Evolutionary conservation across 1,139 yeast genomes (phyloP).

Genomic region (Protomyces inundatus): DNA sequence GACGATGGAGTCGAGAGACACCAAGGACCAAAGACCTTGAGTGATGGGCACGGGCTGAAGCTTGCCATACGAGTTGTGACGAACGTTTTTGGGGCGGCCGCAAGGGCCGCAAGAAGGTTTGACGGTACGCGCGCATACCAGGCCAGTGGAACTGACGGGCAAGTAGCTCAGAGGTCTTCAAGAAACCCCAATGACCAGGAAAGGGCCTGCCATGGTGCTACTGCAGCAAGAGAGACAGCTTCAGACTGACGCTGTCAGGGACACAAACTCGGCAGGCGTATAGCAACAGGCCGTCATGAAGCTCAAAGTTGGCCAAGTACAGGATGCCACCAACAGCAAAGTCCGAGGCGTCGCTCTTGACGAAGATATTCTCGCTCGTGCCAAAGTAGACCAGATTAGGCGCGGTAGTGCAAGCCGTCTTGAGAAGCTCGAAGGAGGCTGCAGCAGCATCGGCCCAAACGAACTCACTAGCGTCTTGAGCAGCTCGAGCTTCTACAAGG

Average conservation of each 20-base stretch:
- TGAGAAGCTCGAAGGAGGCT: no score
- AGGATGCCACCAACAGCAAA: no score
- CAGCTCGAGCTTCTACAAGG: no score
- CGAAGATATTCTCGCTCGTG: no score
- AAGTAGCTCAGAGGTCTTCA: neutral
- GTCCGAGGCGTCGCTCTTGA: no score
- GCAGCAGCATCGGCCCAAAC: no score
- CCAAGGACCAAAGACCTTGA: neutral
- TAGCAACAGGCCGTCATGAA: neutral
- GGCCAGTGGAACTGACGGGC: neutral
- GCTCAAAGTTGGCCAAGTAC: no score
- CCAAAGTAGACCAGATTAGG: no score
- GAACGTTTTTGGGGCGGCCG: neutral
- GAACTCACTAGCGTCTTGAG: no score
- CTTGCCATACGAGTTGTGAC: neutral
- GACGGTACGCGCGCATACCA: neutral
- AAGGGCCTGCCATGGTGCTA: neutral
- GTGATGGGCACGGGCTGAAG: neutral
- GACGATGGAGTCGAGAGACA: neutral
- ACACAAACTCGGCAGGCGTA: neutral
- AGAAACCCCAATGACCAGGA: neutral
- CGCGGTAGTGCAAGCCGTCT: no score
- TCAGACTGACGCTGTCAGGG: neutral
- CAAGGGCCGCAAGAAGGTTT: neutral
- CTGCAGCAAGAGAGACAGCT: neutral